Evolutionary conservation across 768 basidiomycete genomes (phyloP), one percentile per base, ranked within the genome.

Genomic region (Auricularia heimuer): DNA sequence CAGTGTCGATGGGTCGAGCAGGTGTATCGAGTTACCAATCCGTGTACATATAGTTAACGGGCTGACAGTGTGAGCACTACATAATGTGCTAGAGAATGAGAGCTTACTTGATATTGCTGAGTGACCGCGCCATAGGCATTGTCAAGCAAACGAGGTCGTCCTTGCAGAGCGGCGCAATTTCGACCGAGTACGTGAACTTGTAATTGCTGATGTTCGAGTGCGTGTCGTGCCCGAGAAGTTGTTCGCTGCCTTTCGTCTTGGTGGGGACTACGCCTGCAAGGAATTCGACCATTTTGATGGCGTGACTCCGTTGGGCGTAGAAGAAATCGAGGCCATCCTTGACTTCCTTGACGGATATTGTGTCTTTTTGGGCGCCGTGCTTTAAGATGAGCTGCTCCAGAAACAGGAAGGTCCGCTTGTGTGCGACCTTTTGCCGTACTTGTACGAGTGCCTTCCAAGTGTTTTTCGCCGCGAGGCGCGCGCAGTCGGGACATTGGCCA

Each of bases 401-500:
- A 80, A 88, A 99, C 70, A 99, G 77, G 80, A 99, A 99, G 1
- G 97, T 98, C 65, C 97, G 87, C 77, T 99, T 99, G 75, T 99
- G 97, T 3, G 93, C 82, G 54, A 98, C 97, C 76, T 99, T 98
- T 74, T 99, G 97, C 58, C 97, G 88, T n/a, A 98, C 94, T 79
- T 98, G 97, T 1, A 99, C 95, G 44, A 94, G 82, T 1, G 96
- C 94, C 73, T 94, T 94, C 97, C 96, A 98, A 0, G 95, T 98
- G 74, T 98, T 98, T 79, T 98, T 99, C 2, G 97, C 97, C 0
- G 97, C 97, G 3, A 98, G 83, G 70, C 85, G 88, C 0, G 96
- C 81, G 72, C 97, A 99, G 69, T 94, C 92, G 0, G 93, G 87
- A 75, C 97, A 99, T 78, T 99, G 97, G 0, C 91, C 90, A 69